Base-by-base conservation (phyloP, 495 filamentous ascomycete species). In the Podospora comata region DNA sequence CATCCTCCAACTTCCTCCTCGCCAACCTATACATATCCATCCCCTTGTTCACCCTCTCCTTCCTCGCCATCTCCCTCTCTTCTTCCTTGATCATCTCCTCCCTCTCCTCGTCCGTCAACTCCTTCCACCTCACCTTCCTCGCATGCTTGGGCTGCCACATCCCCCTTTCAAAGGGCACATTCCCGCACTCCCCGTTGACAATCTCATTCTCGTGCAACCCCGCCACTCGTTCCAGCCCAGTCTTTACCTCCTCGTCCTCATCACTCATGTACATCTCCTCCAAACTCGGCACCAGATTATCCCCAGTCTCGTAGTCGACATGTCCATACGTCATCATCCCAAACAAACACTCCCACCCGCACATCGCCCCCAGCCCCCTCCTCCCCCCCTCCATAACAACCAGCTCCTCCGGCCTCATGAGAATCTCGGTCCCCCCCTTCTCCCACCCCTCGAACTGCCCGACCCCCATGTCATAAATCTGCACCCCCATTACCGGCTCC, bases 401-500 rank as follows among this genome's bases (percentile, higher is more conserved):
- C 67, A 90, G 69, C 72, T 90, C 81, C 73, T 91, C 88, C 4
- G 85, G 80, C 16, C 84, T 78, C 20, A 83, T 44, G 18, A 92
- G 76, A 62, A 78, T 77, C 1, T 64, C 71, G 5, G 28, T 58
- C 13, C 78, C 79, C 30, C 61, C 61, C 63, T 68, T 20, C 83
- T 48, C 82, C 82, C 84, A 88, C 13, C 82, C 82, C 68, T 87
- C 87, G 44, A 74, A 78, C 70, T 84, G 84, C 61, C 78, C 68
- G 19, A 68, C 75, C 1, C 87, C 88, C 55, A 88, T 73, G 66
- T 85, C 75, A 0, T 78, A 28, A 58, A 79, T 61, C 0, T 80
- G 80, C 6, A 90, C 77, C n/a, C 84, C 88, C 44, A 82, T 70
- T 18, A 86, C 71, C 2, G 67, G 64, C 62, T 64, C 39, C 4